Conservation (phyloP, 768 basidiomycete genomes). For the Boletus vermiculosoides region DNA sequence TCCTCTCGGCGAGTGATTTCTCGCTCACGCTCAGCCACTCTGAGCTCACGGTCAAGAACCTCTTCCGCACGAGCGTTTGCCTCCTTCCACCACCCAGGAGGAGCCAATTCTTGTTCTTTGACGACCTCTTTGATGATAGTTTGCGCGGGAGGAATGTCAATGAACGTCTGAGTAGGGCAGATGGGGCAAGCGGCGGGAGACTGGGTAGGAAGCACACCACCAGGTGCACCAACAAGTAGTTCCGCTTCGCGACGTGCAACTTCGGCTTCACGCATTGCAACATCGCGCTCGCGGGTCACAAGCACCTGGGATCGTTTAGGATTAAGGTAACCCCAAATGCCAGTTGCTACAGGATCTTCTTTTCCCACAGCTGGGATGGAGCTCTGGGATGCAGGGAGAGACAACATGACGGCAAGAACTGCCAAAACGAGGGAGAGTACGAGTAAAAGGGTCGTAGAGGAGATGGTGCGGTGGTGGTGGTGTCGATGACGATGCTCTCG, state of each 20-base stretch:
- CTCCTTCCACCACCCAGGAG: conserved; percentile 76
- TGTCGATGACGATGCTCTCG: conserved; percentile 59
- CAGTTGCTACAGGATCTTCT: conserved; percentile 42
- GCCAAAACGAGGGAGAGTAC: conserved; percentile 84
- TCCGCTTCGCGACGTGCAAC: conserved; percentile 89
- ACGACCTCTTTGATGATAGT: conserved; percentile 88
- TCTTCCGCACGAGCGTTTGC: conserved; percentile 74
- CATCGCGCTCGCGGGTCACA: conserved; percentile 72
- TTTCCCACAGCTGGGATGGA: conserved; percentile 31
- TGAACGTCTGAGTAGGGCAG: conserved; percentile 52
- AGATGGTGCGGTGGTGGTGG: conserved; percentile 82
- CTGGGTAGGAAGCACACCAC: conserved; percentile 65
- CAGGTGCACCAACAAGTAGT: conserved; percentile 77
- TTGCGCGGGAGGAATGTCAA: conserved; percentile 62
- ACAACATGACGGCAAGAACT: conserved; percentile 89
- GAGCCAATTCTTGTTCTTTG: conserved; percentile 74
- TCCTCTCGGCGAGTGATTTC: conserved; percentile 88
- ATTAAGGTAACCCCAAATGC: conserved; percentile 71
- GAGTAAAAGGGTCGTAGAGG: conserved; percentile 84
- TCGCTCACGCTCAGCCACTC: conserved; percentile 80
- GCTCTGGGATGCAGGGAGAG: conserved; percentile 62
- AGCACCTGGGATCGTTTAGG: conserved; percentile 83
- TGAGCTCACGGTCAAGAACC: conserved; percentile 79
- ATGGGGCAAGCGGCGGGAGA: conserved; percentile 55
- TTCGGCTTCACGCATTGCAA: conserved; percentile 82